Evolutionary conservation across 768 basidiomycete genomes (phyloP).

Genomic region (Auriscalpium orientale): DNA sequence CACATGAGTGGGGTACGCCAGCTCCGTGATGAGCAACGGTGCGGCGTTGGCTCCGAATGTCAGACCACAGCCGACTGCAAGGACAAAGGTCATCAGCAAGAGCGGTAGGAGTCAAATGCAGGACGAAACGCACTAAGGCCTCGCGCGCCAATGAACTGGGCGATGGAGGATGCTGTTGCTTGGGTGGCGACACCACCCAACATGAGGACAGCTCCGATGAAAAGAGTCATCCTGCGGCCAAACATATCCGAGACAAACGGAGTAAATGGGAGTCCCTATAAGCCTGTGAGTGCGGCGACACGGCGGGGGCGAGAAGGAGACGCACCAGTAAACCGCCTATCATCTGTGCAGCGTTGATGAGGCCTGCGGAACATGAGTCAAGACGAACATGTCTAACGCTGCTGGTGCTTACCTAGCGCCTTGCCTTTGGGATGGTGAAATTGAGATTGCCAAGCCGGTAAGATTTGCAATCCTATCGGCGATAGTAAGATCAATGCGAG

Average conservation of each 20-base stretch:
- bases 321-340: slow-evolving; percentile 46
- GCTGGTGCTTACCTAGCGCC: slow-evolving; percentile 33
- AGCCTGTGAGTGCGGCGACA: not conserved
- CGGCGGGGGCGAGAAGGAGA: not conserved
- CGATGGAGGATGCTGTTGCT: slow-evolving; percentile 35
- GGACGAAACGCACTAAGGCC: slow-evolving; percentile 36
- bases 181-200: slow-evolving; percentile 56
- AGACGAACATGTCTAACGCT: not conserved
- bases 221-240: slow-evolving; percentile 53
- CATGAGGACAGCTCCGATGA: slow-evolving; percentile 57
- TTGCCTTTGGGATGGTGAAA: slow-evolving; percentile 47
- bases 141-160: slow-evolving; percentile 51
- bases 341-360: slow-evolving; percentile 60
- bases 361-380: slow-evolving; percentile 28
- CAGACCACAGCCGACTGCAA: slow-evolving; percentile 54
- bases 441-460: slow-evolving; percentile 54
- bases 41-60: slow-evolving; percentile 56
- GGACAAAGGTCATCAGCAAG: slow-evolving; percentile 5
- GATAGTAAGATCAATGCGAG: not conserved
- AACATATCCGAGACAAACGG: slow-evolving; percentile 52
- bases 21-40: slow-evolving; percentile 55
- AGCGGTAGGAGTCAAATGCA: not conserved
- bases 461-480: slow-evolving; percentile 51
- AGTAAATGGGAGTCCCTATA: slow-evolving; percentile 52
- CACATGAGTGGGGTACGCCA: slow-evolving; percentile 67